Evolutionary conservation across 2,329 filamentous ascomycete genomes (phyloP).

Genomic region (Neurospora sp.): DNA sequence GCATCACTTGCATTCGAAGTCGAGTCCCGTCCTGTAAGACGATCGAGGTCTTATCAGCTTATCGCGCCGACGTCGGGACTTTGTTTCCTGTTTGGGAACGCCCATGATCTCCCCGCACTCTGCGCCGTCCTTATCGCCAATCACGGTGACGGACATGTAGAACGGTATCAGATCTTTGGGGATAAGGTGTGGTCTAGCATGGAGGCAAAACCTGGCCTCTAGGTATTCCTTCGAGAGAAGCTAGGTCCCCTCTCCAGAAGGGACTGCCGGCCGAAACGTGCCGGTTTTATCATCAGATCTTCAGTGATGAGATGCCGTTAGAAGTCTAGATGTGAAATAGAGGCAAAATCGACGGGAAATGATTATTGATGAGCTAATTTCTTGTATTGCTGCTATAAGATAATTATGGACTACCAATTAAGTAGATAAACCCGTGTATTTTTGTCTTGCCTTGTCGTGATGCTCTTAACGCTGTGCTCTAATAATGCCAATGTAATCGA

Average conservation of each 20-base stretch:
- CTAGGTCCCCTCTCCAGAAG: too few species aligned
- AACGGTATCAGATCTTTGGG: background rate
- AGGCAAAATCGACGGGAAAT: background rate
- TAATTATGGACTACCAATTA: background rate
- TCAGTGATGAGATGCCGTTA: background rate
- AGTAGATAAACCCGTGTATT: too few species aligned
- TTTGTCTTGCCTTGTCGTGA: background rate
- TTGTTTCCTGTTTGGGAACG: slow-evolving; percentile 8
- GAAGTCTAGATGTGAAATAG: background rate
- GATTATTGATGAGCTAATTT: background rate
- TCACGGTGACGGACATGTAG: background rate
- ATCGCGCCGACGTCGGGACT: slow-evolving; percentile 1
- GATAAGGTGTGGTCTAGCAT: background rate
- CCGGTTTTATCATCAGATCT: too few species aligned
- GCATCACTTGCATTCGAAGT: background rate
- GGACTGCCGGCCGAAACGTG: too few species aligned
- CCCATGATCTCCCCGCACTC: background rate
- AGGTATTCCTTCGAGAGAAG: too few species aligned
- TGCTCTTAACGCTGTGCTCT: background rate
- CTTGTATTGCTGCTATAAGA: background rate
- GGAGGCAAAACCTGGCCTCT: too few species aligned
- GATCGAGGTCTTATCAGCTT: background rate
- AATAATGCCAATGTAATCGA: background rate
- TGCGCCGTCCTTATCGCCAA: background rate
- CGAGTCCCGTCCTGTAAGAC: background rate